A percentile compares a stretch with the other conserved stretches of the same genome.
Conservation (phyloP, 1,284 basidiomycete genomes). For the Ceratobasidium papillatum region DNA sequence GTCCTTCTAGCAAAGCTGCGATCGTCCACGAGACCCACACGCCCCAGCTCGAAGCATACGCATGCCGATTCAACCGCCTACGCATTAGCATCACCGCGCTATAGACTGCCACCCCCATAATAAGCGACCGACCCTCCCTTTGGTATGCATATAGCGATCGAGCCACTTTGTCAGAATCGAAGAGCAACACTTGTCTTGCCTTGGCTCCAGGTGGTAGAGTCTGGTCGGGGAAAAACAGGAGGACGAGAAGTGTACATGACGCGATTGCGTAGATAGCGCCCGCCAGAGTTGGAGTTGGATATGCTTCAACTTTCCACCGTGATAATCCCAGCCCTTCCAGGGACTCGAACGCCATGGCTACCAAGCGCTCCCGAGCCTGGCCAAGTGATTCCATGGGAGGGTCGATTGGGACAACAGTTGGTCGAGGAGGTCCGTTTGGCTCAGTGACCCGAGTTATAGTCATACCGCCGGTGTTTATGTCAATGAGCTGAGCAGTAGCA, state of each 20-base stretch:
- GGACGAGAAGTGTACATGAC: neutral
- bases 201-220: constrained; percentile 32
- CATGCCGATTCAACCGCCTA: constrained; percentile 20
- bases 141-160: constrained; percentile 22
- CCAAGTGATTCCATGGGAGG: constrained; percentile 23
- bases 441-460: constrained; percentile 24
- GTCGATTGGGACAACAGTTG: constrained; percentile 17
- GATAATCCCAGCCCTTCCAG: constrained; percentile 25
- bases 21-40: constrained; percentile 21
- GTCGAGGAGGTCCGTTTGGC: constrained; percentile 12
- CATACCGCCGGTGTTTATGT: constrained; percentile 35
- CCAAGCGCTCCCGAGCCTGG: constrained; percentile 31
- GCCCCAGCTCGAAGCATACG: constrained; percentile 16
- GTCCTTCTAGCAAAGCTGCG: constrained; percentile 19
- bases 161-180: constrained; percentile 13
- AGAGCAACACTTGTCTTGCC: constrained; percentile 1
- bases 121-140: constrained; percentile 14
- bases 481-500: constrained; percentile 24
- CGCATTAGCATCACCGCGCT: constrained; percentile 22
- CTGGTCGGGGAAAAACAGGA: constrained; percentile 6
- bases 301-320: constrained; percentile 25
- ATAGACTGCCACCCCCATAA: constrained; percentile 21
- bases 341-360: constrained; percentile 31
- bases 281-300: neutral
- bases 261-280: neutral